A percentile compares a stretch with the other conserved stretches of the same genome.
phyloP scores from a whole-genome alignment of 345 rosid species.

The Citrus hindsii region DNA sequence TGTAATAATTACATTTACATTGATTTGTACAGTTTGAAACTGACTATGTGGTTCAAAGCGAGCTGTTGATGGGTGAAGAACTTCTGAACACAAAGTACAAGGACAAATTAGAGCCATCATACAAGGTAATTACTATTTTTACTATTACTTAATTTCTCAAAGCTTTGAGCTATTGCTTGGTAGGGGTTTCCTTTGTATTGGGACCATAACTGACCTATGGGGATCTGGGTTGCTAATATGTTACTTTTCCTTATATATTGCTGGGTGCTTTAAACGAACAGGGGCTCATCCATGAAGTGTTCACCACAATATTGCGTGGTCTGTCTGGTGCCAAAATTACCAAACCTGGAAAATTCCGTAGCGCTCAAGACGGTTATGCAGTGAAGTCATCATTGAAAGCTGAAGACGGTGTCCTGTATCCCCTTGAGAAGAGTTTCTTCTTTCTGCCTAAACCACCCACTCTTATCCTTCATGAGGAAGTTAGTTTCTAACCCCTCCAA shows the following conservation, averaged over 20 bases:
- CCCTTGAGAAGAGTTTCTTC: constrained; percentile 97
- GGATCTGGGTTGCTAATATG: constrained; percentile 6
- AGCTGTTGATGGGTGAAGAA: constrained; percentile 65
- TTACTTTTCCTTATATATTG: background rate
- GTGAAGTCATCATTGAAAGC: constrained; percentile 97
- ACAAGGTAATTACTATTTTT: constrained; percentile 52
- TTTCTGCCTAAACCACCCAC: constrained; percentile 98
- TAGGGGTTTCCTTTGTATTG: background rate
- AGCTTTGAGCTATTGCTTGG: background rate
- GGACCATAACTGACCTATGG: background rate
- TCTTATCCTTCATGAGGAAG: constrained; percentile 98
- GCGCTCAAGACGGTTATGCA: constrained; percentile 96
- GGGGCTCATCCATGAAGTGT: constrained; percentile 97
- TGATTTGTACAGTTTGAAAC: constrained; percentile 68
- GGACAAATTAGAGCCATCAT: constrained; percentile 75
- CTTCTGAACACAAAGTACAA: constrained; percentile 79
- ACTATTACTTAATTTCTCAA: background rate
- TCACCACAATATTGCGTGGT: constrained; percentile 83
- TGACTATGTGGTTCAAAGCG: constrained; percentile 59
- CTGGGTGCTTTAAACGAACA: constrained; percentile 20
- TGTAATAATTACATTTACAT: constrained; percentile 5
- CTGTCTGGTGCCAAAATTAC: constrained; percentile 94
- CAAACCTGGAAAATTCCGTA: constrained; percentile 95
- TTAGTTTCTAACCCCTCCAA: constrained; percentile 9
- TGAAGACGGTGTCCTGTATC: constrained; percentile 94